A percentile compares a stretch with the other conserved stretches of the same genome.
Evolutionary conservation across 1,284 basidiomycete species (phyloP).

Genomic region (Albatrellus sp.): DNA sequence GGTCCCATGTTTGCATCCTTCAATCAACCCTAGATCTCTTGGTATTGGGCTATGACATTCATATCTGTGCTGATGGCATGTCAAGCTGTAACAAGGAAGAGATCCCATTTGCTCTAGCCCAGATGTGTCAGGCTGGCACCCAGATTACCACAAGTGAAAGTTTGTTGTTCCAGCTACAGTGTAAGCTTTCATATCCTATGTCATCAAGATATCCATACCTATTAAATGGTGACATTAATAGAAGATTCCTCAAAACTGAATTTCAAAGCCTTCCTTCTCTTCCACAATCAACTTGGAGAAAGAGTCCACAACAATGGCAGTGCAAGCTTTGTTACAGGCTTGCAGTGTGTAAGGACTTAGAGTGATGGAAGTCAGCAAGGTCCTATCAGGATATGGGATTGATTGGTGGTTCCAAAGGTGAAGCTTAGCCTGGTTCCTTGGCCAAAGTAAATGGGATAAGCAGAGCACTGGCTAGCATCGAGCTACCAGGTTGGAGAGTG

Average conservation of each 20-base stretch:
- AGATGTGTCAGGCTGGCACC: conserved; percentile 67
- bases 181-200: conserved; percentile 20
- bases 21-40: conserved; percentile 70
- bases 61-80: conserved; percentile 76
- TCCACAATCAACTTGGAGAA: conserved; percentile 69
- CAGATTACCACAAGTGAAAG: conserved; percentile 77
- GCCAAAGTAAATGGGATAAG: too few species aligned
- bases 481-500: too few species aligned
- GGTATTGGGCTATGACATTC: conserved; percentile 39
- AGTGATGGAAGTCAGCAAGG: too few species aligned
- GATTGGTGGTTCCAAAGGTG: too few species aligned
- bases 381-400: too few species aligned
- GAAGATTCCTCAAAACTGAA: conserved; percentile 52
- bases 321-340: conserved; percentile 15
- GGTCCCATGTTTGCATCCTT: conserved; percentile 84
- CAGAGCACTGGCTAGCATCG: too few species aligned
- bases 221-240: conserved; percentile 13
- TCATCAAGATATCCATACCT: neutral
- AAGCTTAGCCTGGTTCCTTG: too few species aligned
- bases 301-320: conserved; percentile 37
- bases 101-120: conserved; percentile 46
- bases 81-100: conserved; percentile 72
- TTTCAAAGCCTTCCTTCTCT: conserved; percentile 73
- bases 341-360: too few species aligned
- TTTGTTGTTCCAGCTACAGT: conserved; percentile 66